These are phyloP conservation scores for Microthyrium microscopicum DNA, from an alignment of 2,329 filamentous ascomycete genomes.

Conservation along the genomic window DNA sequence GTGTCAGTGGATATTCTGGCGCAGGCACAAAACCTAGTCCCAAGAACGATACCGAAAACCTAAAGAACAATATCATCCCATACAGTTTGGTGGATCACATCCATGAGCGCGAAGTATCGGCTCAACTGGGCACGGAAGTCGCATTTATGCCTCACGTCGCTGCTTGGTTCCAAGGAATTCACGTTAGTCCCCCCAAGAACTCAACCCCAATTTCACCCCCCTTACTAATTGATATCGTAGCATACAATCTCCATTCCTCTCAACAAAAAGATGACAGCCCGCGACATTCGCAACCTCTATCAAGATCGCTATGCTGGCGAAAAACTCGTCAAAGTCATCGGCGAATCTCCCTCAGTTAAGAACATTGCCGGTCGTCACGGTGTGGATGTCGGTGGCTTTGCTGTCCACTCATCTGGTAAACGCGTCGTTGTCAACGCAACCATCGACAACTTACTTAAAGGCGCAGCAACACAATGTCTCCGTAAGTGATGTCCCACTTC, in stretches of 20 bases:
- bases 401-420: slow-evolving; percentile 78
- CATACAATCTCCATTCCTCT: slow-evolving; percentile 84
- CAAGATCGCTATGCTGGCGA: slow-evolving; percentile 93
- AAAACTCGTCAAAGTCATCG: slow-evolving; percentile 82
- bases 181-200: slow-evolving; percentile 29
- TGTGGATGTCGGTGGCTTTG: slow-evolving; percentile 88
- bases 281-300: slow-evolving; percentile 86
- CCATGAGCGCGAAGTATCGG: slow-evolving; percentile 79
- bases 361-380: slow-evolving; percentile 71
- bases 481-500: slow-evolving; percentile 40
- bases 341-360: slow-evolving; percentile 75
- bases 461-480: slow-evolving; percentile 80
- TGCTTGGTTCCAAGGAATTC: slow-evolving; percentile 94
- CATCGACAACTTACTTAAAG: slow-evolving; percentile 89
- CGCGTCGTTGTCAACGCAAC: slow-evolving; percentile 86
- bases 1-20: slow-evolving; percentile 85
- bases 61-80: slow-evolving; percentile 76
- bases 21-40: slow-evolving; percentile 86
- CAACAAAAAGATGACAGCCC: slow-evolving; percentile 68
- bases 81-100: slow-evolving; percentile 90
- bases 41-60: slow-evolving; percentile 76
- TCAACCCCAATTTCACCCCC: too few relatives aligned
- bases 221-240: slow-evolving; percentile 15
- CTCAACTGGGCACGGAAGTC: slow-evolving; percentile 56
- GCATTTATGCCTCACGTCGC: slow-evolving; percentile 89